These are phyloP conservation scores for Syzygium aqueum DNA, from an alignment of 345 rosid genomes.

Conservation along the genomic window DNA sequence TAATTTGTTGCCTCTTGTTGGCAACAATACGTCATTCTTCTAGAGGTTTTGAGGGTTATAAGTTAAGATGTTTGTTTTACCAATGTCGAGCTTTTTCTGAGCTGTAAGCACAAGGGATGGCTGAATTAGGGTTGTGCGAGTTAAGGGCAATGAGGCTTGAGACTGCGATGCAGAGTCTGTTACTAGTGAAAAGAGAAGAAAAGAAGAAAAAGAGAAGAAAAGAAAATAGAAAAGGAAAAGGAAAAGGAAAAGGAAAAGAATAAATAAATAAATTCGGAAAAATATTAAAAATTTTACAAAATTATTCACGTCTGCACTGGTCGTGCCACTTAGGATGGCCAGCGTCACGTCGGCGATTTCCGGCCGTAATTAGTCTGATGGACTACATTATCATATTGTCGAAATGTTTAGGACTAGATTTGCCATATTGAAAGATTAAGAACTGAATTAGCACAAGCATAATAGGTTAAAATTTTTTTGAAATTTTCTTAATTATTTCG, in stretches of 20 bases:
- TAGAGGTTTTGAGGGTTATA: background rate
- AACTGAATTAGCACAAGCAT: background rate
- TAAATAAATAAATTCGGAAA: too few species aligned
- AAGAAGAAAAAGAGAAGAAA: too few species aligned
- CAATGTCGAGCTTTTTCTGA: background rate
- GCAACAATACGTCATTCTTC: background rate
- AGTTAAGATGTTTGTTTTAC: background rate
- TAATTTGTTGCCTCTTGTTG: background rate
- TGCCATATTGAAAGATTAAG: too few species aligned
- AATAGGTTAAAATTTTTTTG: background rate
- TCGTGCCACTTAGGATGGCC: too few species aligned
- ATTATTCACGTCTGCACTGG: too few species aligned
- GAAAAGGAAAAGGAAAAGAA: too few species aligned
- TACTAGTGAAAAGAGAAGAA: background rate
- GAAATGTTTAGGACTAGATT: background rate
- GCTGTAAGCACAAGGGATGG: background rate
- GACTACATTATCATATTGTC: too few species aligned
- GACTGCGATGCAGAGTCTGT: background rate
- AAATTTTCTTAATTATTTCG: background rate
- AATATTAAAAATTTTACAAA: too few species aligned
- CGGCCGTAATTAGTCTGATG: accelerated
- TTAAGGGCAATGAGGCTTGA: background rate
- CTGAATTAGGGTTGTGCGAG: background rate
- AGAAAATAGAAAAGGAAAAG: background rate
- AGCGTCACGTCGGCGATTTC: too few species aligned